Evolutionary conservation across 768 basidiomycete species (phyloP).

Genomic region (Amanita phalloides): DNA sequence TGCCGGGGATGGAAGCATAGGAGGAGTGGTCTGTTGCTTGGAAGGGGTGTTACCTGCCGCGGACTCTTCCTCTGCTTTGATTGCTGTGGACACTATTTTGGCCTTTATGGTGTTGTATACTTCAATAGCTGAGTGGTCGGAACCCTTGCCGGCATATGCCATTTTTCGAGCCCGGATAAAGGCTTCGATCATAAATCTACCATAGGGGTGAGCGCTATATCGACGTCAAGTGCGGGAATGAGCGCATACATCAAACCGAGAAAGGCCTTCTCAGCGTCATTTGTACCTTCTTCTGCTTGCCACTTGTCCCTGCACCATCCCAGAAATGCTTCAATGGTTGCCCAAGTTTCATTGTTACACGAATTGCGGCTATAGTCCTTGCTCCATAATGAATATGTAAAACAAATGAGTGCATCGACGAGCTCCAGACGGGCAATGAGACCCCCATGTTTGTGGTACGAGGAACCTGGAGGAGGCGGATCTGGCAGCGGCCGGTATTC

Average conservation of each 20-base stretch:
- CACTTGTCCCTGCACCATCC: constrained; percentile 66
- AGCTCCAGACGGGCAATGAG: constrained; percentile 73
- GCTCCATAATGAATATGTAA: constrained; percentile 78
- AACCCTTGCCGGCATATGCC: constrained; percentile 19
- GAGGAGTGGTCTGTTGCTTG: constrained; percentile 36
- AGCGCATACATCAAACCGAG: constrained; percentile 70
- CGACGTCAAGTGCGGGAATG: constrained; percentile 10
- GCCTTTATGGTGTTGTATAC: constrained; percentile 22
- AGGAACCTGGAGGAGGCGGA: constrained; percentile 55
- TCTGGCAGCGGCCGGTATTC: constrained; percentile 52
- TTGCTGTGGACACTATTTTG: constrained; percentile 31
- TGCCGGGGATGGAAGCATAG: constrained; percentile 74
- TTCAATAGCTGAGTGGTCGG: constrained; percentile 29
- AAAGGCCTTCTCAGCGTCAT: constrained; percentile 51
- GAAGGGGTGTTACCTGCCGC: constrained; percentile 19
- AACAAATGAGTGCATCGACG: constrained; percentile 73
- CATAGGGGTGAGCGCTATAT: constrained; percentile 19
- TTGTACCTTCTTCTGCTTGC: constrained; percentile 37
- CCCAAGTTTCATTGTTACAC: constrained; percentile 56
- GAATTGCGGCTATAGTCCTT: constrained; percentile 48
- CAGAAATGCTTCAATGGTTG: constrained; percentile 59
- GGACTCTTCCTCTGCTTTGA: constrained; percentile 23
- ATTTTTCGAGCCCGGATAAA: constrained; percentile 46
- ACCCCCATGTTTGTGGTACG: constrained; percentile 67
- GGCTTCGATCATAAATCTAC: constrained; percentile 70